Evolutionary conservation across 73 alveolate genomes (phyloP).

Genomic region (Paramecium pentaurelia): DNA sequence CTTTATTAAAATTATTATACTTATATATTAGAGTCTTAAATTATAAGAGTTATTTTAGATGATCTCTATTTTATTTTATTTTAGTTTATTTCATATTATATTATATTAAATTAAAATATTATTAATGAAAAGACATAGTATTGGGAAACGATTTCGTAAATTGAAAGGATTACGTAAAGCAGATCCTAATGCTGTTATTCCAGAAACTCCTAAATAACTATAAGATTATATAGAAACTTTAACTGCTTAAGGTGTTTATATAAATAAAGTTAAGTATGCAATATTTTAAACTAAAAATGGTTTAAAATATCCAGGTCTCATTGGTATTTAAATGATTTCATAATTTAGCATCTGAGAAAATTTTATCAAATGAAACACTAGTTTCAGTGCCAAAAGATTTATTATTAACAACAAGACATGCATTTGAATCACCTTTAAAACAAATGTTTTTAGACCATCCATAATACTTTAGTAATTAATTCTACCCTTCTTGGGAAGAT

Average conservation of each 20-base stretch:
- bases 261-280: slow-evolving; percentile 32
- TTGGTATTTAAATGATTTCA: background rate
- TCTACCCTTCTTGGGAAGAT: slow-evolving; percentile 42
- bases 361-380: slow-evolving; percentile 29
- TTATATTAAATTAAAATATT: background rate
- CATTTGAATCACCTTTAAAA: slow-evolving; percentile 29
- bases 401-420: slow-evolving; percentile 41
- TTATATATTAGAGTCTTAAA: too few species aligned
- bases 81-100: background rate
- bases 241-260: background rate
- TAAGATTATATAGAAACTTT: background rate
- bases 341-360: slow-evolving; percentile 43
- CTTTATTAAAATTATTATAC: background rate
- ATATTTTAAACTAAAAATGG: slow-evolving; percentile 52
- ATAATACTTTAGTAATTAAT: slow-evolving; percentile 19
- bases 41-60: too few species aligned
- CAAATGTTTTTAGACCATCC: slow-evolving; percentile 43
- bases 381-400: slow-evolving; percentile 47
- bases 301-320: slow-evolving; percentile 44
- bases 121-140: background rate
- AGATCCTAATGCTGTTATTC: background rate
- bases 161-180: background rate
- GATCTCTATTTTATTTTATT: too few species aligned
- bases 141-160: background rate
- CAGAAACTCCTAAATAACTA: background rate